Conservation (phyloP, 768 basidiomycete species). For the Suillus decipiens region DNA sequence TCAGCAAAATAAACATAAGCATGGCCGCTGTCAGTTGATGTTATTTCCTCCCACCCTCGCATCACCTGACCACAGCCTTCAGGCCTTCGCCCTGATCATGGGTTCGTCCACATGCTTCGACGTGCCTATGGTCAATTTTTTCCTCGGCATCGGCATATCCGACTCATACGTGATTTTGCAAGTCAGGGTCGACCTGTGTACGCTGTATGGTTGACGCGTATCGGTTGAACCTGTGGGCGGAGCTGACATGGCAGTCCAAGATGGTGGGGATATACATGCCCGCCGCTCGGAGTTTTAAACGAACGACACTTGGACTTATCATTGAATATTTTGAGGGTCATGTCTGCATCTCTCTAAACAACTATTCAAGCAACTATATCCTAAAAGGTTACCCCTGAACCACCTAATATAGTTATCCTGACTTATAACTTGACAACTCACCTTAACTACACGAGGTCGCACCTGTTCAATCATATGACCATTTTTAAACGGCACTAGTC, state of each 20-base stretch:
- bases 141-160: conserved; percentile 88
- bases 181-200: conserved; percentile 54
- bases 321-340: background rate
- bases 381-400: no score
- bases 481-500: background rate
- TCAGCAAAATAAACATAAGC: conserved; percentile 88
- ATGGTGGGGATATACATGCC: background rate
- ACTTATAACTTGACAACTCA: background rate
- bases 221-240: conserved; percentile 77
- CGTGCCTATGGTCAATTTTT: conserved; percentile 87
- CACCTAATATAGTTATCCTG: background rate
- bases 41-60: background rate
- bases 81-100: conserved; percentile 90
- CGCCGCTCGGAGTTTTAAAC: background rate
- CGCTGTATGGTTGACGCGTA: conserved; percentile 78
- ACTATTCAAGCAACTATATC: no score
- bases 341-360: background rate
- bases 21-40: conserved; percentile 64
- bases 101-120: conserved; percentile 95
- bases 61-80: background rate
- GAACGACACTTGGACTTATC: background rate
- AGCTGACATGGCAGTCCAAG: conserved; percentile 44
- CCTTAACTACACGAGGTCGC: background rate
- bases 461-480: background rate
- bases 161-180: conserved; percentile 81